phyloP scores from a whole-genome alignment of 495 filamentous ascomycete genomes.

The Saxophila tyrrhenica region DNA sequence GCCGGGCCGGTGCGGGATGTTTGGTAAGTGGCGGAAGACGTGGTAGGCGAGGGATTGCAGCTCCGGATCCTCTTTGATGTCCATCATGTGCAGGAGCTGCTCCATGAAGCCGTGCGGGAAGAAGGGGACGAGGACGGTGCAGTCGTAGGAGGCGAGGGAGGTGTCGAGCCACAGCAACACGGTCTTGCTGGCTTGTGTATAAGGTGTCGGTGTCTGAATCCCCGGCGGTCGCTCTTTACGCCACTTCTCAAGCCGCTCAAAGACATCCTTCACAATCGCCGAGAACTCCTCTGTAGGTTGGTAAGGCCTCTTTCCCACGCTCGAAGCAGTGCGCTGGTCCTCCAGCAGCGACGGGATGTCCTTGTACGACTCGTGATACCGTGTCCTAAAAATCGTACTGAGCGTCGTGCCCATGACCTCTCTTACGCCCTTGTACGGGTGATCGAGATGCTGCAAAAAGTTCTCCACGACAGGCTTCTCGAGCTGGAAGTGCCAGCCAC shows the following conservation, averaged over 20 bases:
- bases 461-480: conserved; percentile 82
- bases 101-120: conserved; percentile 83
- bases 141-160: conserved; percentile 82
- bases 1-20: conserved; percentile 82
- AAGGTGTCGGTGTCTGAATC: conserved; percentile 84
- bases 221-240: conserved; percentile 72
- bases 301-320: conserved; percentile 80
- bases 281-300: conserved; percentile 62
- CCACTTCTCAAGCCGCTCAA: conserved; percentile 76
- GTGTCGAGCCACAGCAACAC: conserved; percentile 91
- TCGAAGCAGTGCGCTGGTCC: conserved; percentile 63
- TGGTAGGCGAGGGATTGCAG: conserved; percentile 91
- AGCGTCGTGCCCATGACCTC: conserved; percentile 89
- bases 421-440: conserved; percentile 93
- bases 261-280: conserved; percentile 61
- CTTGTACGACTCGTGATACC: conserved; percentile 85
- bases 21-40: conserved; percentile 92
- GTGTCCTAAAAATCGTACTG: conserved; percentile 72
- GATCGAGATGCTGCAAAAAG: conserved; percentile 83
- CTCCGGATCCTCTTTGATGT: conserved; percentile 96
- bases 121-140: conserved; percentile 80
- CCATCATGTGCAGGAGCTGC: conserved; percentile 98
- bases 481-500: conserved; percentile 91
- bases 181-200: conserved; percentile 93
- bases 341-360: conserved; percentile 64